phyloP scores from a whole-genome alignment of 2,329 filamentous ascomycete genomes.

The Akanthomyces muscarius region DNA sequence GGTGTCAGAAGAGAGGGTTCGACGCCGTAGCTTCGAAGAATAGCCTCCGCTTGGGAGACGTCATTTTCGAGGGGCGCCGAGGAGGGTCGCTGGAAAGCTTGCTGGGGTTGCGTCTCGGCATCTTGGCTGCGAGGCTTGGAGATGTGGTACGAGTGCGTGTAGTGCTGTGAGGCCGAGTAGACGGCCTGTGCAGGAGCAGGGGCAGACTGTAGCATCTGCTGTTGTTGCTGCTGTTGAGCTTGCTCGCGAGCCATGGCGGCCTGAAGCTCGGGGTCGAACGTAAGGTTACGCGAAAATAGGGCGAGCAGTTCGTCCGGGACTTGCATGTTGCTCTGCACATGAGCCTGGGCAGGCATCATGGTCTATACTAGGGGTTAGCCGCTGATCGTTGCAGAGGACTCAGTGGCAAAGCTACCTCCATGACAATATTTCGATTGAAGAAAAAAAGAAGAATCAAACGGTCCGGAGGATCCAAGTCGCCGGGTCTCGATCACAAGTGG shows the following conservation, averaged over 20 bases:
- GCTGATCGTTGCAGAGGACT: neutral
- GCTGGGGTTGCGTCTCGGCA: slow-evolving; percentile 22
- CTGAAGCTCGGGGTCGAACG: slow-evolving; percentile 47
- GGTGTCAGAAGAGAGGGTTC: slow-evolving; percentile 65
- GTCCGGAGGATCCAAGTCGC: neutral
- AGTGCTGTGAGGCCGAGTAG: slow-evolving; percentile 78
- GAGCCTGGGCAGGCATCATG: slow-evolving; percentile 40
- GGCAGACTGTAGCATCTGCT: slow-evolving; percentile 21
- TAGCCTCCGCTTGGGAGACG: slow-evolving; percentile 48
- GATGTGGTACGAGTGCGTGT: slow-evolving; percentile 71
- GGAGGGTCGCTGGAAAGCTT: slow-evolving; percentile 41
- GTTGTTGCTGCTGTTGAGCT: slow-evolving; percentile 27
- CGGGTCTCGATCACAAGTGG: neutral
- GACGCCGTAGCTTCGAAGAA: slow-evolving; percentile 64
- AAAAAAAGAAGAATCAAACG: neutral
- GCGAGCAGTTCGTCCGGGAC: slow-evolving; percentile 77
- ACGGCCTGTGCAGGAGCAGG: slow-evolving; percentile 37
- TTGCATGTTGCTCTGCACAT: slow-evolving; percentile 45
- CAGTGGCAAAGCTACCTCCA: slow-evolving; percentile 13
- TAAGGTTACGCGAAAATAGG: slow-evolving; percentile 74
- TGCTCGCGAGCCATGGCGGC: slow-evolving; percentile 23
- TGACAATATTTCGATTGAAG: neutral
- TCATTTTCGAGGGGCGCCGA: slow-evolving; percentile 50
- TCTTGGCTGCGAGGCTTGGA: slow-evolving; percentile 32
- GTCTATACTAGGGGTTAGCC: slow-evolving; percentile 19